A percentile compares a stretch with the other conserved stretches of the same genome.
Conservation (phyloP, 805 yeast species). For the Jamesozyma jinghongensis region DNA sequence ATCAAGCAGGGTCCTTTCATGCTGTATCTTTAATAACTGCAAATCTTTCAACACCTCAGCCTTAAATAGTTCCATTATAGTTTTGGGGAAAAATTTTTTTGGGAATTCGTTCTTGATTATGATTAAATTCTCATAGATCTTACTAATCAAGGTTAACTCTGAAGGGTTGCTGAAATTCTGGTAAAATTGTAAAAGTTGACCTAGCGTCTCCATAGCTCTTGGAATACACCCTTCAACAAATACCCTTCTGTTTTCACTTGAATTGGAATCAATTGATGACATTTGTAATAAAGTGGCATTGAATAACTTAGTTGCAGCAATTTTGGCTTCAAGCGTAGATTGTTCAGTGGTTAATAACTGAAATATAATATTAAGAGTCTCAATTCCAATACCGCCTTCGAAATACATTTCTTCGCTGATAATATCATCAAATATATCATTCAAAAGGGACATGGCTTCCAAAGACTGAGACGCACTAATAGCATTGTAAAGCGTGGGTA, state of each 20-base stretch:
- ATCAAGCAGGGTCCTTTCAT: not conserved
- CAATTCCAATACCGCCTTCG: constrained; percentile 56
- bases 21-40: constrained; percentile 1
- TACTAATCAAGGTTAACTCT: constrained; percentile 9
- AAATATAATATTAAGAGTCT: constrained; percentile 43
- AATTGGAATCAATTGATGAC: constrained; percentile 24
- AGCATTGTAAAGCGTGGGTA: constrained; percentile 38
- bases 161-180: constrained; percentile 2
- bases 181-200: constrained; percentile 5
- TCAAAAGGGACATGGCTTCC: constrained; percentile 52
- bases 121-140: constrained; percentile 18
- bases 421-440: constrained; percentile 77
- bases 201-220: constrained; percentile 11
- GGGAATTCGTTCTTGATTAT: constrained; percentile 20
- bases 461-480: constrained; percentile 30
- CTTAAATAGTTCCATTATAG: constrained; percentile 7
- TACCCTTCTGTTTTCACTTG: constrained; percentile 13
- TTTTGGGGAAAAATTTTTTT: constrained; percentile 12
- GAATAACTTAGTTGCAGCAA: constrained; percentile 43
- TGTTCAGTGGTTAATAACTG: constrained; percentile 29
- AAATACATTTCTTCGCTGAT: constrained; percentile 82
- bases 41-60: constrained; percentile 12
- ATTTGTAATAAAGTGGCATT: constrained; percentile 45
- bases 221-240: constrained; percentile 14
- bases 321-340: constrained; percentile 33